Evolutionary conservation across 2,329 filamentous ascomycete species (phyloP), one percentile per base, ranked within the genome.

Genomic region (Paecilomyces sp.): DNA sequence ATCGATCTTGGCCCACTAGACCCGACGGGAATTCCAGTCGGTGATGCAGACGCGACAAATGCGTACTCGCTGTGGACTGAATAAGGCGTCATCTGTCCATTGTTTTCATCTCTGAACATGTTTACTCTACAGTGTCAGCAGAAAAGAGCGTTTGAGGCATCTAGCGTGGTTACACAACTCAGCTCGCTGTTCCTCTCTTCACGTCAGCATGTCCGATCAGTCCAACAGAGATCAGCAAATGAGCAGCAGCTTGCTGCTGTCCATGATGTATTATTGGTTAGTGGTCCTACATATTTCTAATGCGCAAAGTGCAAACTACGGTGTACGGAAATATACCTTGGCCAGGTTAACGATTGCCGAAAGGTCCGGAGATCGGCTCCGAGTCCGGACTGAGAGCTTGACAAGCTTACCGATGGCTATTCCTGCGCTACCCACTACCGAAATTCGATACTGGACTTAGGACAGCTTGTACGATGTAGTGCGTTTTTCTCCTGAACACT

Each of bases 1-100:
- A 67, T 75, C 18, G 72, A 74, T 60, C 54, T 74, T 34, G 71
- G 71, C 1, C 59, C 72, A 56, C 58, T 73, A 59, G 70, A 74
- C 60, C 70, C 72, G 7, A 70, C 74, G 36, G 72, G 74, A 64
- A 68, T 68, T 3, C 73, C 71, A 57, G 66, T 74, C 59, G 71
- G 66, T 54, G 72, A 74, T 53, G 63, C 67, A 12, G 70, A 72
- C 58, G 70, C 66, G 58, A 57, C 72, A 31, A 72, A 71, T 64
- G 71, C 70, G 2, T 65, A 62, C 54, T 66, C 11, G n/a, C 33
- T 54, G 24, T 57, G 47, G 56, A 50, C 36, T 1, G 56, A 57
- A 52, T 57, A 13, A 52, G 25, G 50, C 12, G n/a, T n/a, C 25
- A 3, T 28, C 1, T 28, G 25, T 28, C 3, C 25, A 4, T 28